phyloP scores from a whole-genome alignment of 148 eudicot species.

The Gaultheria prostrata region DNA sequence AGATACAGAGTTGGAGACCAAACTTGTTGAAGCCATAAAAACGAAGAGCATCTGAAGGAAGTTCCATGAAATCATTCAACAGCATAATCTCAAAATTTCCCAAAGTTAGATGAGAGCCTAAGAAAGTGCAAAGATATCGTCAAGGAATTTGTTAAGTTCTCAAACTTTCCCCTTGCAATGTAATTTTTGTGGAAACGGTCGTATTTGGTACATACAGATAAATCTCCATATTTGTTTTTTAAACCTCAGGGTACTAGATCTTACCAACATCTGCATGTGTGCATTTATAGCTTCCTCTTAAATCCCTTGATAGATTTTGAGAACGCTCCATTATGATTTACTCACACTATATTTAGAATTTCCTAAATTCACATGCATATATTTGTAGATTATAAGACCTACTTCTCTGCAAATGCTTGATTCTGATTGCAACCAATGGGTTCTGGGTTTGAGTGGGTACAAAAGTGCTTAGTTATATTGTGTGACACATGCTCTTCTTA shows the following conservation, averaged over 20 bases:
- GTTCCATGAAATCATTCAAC: conserved; percentile 70
- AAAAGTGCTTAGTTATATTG: too few species aligned
- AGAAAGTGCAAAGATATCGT: conserved; percentile 72
- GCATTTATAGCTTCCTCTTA: background rate
- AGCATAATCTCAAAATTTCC: conserved; percentile 80
- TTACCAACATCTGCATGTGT: background rate
- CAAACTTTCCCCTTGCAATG: background rate
- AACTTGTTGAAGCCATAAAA: conserved; percentile 71
- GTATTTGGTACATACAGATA: background rate
- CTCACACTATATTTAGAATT: too few species aligned
- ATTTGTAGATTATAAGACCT: too few species aligned
- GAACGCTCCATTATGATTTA: too few species aligned
- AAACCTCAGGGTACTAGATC: background rate
- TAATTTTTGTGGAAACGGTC: background rate
- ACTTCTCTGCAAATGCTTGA: too few species aligned
- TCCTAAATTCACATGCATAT: too few species aligned
- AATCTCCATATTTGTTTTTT: conserved; percentile 1
- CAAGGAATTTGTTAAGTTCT: conserved; percentile 64
- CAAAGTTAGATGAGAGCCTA: conserved; percentile 77
- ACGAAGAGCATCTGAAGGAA: conserved; percentile 65
- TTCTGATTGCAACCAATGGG: too few species aligned
- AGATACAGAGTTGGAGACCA: conserved; percentile 74
- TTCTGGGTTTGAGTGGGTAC: too few species aligned
- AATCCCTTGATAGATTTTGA: background rate
- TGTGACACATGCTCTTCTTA: too few species aligned